Evolutionary conservation across 768 basidiomycete species (phyloP).

Genomic region (Boletellus sp.): DNA sequence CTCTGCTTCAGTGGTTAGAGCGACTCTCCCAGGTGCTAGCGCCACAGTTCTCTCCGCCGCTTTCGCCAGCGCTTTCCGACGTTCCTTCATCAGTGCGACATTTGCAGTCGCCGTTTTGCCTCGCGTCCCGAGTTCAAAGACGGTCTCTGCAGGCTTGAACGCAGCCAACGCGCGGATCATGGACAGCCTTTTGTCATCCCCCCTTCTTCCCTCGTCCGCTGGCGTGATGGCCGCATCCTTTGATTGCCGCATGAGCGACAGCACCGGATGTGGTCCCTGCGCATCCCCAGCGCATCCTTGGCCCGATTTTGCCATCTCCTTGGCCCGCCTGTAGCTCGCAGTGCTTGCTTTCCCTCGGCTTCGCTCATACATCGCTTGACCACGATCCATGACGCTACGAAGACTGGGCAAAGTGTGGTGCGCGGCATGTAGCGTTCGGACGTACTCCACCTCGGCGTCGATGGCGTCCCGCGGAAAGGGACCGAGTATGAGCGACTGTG

Average conservation of each 20-base stretch:
- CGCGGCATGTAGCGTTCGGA: constrained; percentile 58
- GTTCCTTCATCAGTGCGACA: constrained; percentile 80
- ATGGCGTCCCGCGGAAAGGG: constrained; percentile 74
- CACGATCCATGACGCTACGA: constrained; percentile 80
- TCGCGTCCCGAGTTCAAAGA: constrained; percentile 83
- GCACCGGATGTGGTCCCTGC: constrained; percentile 69
- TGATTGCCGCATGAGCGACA: constrained; percentile 41
- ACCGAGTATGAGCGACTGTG: constrained; percentile 73
- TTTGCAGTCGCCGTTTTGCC: constrained; percentile 55
- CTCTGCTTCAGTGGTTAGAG: constrained; percentile 34
- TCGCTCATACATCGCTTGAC: constrained; percentile 91
- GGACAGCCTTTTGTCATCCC: constrained; percentile 49
- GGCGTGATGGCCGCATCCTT: constrained; percentile 14
- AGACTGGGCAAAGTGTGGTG: constrained; percentile 64
- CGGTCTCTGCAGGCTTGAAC: constrained; percentile 85
- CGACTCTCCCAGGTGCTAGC: constrained; percentile 27
- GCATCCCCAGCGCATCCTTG: constrained; percentile 63
- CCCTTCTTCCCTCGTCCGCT: constrained; percentile 35
- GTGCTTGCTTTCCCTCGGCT: constrained; percentile 87
- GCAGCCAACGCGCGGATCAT: constrained; percentile 73
- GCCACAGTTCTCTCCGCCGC: constrained; percentile 48
- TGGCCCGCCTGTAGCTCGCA: constrained; percentile 83
- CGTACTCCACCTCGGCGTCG: constrained; percentile 82
- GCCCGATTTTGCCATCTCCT: constrained; percentile 70
- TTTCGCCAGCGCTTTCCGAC: constrained; percentile 72